Evolutionary conservation across 768 basidiomycete species (phyloP).

Genomic region (Trichaptum fuscoviolaceum): DNA sequence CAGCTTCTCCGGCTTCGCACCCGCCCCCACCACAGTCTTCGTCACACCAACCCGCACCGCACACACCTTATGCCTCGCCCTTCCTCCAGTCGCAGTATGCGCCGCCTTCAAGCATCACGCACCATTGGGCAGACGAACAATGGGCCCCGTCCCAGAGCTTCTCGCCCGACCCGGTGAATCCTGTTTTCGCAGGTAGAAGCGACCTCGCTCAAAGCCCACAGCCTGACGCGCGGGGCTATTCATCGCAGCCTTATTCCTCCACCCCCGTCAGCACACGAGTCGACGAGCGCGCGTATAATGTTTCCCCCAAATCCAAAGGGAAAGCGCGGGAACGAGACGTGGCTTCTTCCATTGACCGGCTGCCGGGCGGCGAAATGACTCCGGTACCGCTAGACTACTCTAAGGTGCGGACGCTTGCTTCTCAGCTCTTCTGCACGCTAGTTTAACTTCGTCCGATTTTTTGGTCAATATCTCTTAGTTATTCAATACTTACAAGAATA

Average conservation of each 20-base stretch:
- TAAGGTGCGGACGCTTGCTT: conserved; percentile 27
- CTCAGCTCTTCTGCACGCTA: background rate
- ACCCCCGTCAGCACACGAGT: conserved; percentile 13
- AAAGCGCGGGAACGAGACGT: conserved; percentile 34
- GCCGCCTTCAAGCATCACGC: conserved; percentile 23
- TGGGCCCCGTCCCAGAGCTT: conserved; percentile 32
- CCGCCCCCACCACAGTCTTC: conserved; percentile 18
- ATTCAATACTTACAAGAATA: conserved; percentile 3
- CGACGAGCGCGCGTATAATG: conserved; percentile 16
- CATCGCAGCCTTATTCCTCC: conserved; percentile 16
- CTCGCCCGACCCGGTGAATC: conserved; percentile 25
- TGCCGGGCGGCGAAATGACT: background rate
- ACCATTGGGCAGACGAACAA: conserved; percentile 36
- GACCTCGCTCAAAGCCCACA: conserved; percentile 21
- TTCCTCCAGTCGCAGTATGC: conserved; percentile 23
- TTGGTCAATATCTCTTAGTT: background rate
- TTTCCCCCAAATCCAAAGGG: conserved; percentile 25
- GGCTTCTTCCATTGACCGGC: conserved; percentile 18
- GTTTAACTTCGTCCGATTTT: background rate
- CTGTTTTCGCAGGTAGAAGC: conserved; percentile 27
- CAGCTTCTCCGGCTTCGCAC: conserved; percentile 16
- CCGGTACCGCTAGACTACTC: conserved; percentile 34
- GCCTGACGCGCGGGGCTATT: conserved; percentile 18
- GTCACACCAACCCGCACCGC: conserved; percentile 23
- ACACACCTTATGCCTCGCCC: conserved; percentile 14